These are phyloP conservation scores for Fragaria ananassa DNA, from an alignment of 306 rosid species.

Conservation along the genomic window DNA sequence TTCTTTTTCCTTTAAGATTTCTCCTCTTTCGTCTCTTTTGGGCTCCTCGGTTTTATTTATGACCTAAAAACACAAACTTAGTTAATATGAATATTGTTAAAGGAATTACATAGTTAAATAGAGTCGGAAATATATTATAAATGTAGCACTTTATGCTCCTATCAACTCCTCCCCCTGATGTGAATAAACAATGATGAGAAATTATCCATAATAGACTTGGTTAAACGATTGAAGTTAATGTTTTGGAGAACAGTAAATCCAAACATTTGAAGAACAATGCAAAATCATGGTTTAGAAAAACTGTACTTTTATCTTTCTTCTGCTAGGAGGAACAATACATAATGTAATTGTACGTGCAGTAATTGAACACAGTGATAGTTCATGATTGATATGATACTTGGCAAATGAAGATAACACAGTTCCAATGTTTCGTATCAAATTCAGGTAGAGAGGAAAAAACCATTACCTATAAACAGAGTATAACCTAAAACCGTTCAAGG, in stretches of 20 bases:
- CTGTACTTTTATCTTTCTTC: neutral
- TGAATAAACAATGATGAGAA: neutral
- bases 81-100: too few species aligned
- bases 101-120: too few species aligned
- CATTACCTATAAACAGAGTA: too few species aligned
- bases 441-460: neutral
- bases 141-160: too few species aligned
- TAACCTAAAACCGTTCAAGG: neutral
- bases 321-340: neutral
- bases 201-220: slow-evolving; percentile 1
- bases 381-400: neutral
- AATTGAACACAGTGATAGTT: neutral
- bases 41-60: too few species aligned
- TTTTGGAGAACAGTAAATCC: neutral
- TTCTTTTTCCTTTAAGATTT: too few species aligned
- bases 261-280: neutral
- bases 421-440: neutral
- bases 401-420: neutral
- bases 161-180: too few species aligned
- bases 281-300: neutral
- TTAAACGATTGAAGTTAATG: neutral
- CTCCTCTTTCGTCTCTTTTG: too few species aligned
- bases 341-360: neutral
- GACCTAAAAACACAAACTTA: too few species aligned
- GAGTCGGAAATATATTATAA: too few species aligned